Percentiles rank a stretch among this genome's conserved stretches.
Conservation (phyloP, 805 yeast species). For the Schizosaccharomyces octosporus region DNA sequence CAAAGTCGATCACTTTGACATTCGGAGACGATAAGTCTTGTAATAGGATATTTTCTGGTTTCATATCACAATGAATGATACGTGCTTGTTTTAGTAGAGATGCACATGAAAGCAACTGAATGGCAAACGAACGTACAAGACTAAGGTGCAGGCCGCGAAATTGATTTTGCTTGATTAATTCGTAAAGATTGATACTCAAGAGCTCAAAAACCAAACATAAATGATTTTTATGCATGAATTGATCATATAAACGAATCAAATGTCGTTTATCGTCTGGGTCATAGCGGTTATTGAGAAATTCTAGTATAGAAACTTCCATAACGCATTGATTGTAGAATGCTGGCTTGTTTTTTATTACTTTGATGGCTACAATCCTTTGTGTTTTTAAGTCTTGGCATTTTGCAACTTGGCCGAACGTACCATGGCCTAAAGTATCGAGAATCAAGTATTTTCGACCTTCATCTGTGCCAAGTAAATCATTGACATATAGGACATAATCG, state of each 20-base stretch:
- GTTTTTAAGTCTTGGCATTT: conserved; percentile 64
- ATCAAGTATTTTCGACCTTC: conserved; percentile 69
- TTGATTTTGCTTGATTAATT: conserved; percentile 73
- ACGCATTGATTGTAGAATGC: conserved; percentile 78
- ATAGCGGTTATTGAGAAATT: conserved; percentile 45
- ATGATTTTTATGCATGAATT: conserved; percentile 79
- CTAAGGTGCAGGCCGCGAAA: conserved; percentile 71
- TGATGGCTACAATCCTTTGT: conserved; percentile 78
- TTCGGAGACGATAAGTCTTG: conserved; percentile 33
- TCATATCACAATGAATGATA: conserved; percentile 84
- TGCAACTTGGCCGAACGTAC: conserved; percentile 95
- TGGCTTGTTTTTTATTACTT: conserved; percentile 76
- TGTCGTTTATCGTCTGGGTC: conserved; percentile 52
- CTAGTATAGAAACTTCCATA: conserved; percentile 70
- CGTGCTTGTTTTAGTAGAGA: conserved; percentile 58
- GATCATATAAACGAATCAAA: conserved; percentile 57
- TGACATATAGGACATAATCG: conserved; percentile 80
- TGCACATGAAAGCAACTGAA: conserved; percentile 60
- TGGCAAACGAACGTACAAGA: conserved; percentile 51
- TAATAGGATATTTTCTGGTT: conserved; percentile 80
- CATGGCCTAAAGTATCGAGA: conserved; percentile 76
- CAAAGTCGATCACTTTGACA: conserved; percentile 82
- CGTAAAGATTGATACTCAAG: conserved; percentile 68
- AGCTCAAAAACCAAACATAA: conserved; percentile 80
- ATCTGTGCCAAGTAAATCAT: conserved; percentile 70